phyloP scores from a whole-genome alignment of 768 basidiomycete species.

The Tubosaeta sp. region DNA sequence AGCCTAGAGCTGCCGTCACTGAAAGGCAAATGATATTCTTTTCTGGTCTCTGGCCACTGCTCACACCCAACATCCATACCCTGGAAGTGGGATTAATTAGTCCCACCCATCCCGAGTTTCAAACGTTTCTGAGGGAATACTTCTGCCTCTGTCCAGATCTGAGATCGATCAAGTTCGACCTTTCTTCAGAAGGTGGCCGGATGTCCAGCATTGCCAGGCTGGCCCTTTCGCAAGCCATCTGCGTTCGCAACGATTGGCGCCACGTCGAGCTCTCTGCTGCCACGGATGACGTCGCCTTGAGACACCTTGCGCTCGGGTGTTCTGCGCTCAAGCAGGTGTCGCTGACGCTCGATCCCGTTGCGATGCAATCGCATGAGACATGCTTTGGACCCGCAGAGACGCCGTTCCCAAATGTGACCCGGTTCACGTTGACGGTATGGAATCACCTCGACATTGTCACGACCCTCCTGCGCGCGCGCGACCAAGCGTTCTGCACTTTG shows the following conservation, averaged over 20 bases:
- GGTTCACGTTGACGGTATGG: background rate
- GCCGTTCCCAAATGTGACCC: background rate
- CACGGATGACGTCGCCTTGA: background rate
- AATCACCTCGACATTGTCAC: background rate
- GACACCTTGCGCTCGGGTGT: background rate
- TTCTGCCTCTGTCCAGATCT: background rate
- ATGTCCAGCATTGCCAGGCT: background rate
- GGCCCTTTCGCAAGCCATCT: background rate
- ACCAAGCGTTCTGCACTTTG: background rate
- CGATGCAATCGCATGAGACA: background rate
- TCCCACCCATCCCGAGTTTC: background rate
- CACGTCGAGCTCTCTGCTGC: background rate
- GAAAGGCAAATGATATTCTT: too few relatives aligned
- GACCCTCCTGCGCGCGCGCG: background rate
- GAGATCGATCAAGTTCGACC: background rate
- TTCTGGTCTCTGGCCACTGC: background rate
- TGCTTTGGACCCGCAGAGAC: slow-evolving; percentile 1
- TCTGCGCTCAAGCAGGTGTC: slow-evolving; percentile 1
- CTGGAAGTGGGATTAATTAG: background rate
- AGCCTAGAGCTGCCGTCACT: too few relatives aligned
- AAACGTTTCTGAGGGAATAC: background rate
- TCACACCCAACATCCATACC: background rate
- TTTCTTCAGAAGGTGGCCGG: background rate
- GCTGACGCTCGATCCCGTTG: background rate
- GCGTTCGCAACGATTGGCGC: background rate